Evolutionary conservation across 2,329 filamentous ascomycete genomes (phyloP).

Genomic region (Hirsutella thompsonii): DNA sequence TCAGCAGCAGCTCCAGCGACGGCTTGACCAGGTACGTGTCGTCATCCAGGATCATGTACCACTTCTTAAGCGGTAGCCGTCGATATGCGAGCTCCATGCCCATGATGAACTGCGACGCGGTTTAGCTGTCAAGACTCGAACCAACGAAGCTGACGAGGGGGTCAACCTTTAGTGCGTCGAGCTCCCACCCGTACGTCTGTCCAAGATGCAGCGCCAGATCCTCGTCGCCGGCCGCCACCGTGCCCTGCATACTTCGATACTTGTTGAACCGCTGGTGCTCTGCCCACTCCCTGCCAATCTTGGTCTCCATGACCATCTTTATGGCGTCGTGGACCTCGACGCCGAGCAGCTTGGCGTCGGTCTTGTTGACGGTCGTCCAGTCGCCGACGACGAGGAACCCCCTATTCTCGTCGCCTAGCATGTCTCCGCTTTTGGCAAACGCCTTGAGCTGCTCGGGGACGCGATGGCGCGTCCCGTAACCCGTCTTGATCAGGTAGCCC

Average conservation of each 20-base stretch:
- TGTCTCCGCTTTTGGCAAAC: slow-evolving; percentile 18
- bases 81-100: slow-evolving; percentile 39
- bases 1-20: slow-evolving; percentile 33
- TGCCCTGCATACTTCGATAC: slow-evolving; percentile 24
- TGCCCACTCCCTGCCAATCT: slow-evolving; percentile 12
- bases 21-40: slow-evolving; percentile 41
- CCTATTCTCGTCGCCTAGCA: slow-evolving; percentile 22
- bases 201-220: slow-evolving; percentile 23
- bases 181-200: slow-evolving; percentile 30
- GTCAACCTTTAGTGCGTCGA: slow-evolving; percentile 36
- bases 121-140: too few species aligned
- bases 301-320: slow-evolving; percentile 19
- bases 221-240: slow-evolving; percentile 24
- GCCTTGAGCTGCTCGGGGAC: slow-evolving; percentile 33
- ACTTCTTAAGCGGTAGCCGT: slow-evolving; percentile 39
- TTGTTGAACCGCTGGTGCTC: slow-evolving; percentile 24
- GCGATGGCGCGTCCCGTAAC: slow-evolving; percentile 38
- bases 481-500: slow-evolving; percentile 40
- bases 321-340: slow-evolving; percentile 29
- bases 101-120: slow-evolving; percentile 33
- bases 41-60: slow-evolving; percentile 46
- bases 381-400: slow-evolving; percentile 37
- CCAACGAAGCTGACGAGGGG: neutral
- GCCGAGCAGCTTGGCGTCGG: slow-evolving; percentile 16
- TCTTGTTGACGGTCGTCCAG: slow-evolving; percentile 26